Evolutionary conservation across 805 yeast genomes (phyloP).

Genomic region (Metschnikowia koreensis): DNA sequence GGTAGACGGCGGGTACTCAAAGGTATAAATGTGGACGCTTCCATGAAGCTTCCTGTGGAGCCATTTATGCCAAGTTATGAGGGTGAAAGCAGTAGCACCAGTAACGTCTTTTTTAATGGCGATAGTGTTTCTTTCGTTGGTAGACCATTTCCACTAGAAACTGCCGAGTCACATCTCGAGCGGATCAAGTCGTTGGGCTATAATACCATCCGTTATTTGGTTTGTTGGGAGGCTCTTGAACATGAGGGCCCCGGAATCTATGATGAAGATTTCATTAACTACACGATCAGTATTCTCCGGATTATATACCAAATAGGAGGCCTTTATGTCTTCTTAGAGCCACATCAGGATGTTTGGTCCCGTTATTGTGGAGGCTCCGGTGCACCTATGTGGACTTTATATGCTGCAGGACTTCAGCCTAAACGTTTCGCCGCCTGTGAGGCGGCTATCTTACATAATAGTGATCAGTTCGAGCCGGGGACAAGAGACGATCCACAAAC

Average conservation of each 20-base stretch:
- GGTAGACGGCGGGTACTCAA: conserved; percentile 65
- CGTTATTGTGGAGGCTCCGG: conserved; percentile 88
- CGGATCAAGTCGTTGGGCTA: conserved; percentile 80
- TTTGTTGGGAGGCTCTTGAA: conserved; percentile 93
- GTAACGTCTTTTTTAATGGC: conserved; percentile 60
- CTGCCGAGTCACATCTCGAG: conserved; percentile 64
- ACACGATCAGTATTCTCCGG: conserved; percentile 59
- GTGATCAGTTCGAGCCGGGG: conserved; percentile 29
- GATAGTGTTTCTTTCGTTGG: conserved; percentile 79
- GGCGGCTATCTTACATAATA: conserved; percentile 77
- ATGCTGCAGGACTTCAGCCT: conserved; percentile 86
- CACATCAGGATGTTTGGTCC: conserved; percentile 95
- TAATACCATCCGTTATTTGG: conserved; percentile 70
- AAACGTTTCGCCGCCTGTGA: conserved; percentile 65
- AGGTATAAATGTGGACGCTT: conserved; percentile 81
- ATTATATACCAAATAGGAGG: conserved; percentile 65
- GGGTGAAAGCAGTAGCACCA: conserved; percentile 34
- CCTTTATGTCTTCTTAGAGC: conserved; percentile 75
- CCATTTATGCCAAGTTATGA: conserved; percentile 50
- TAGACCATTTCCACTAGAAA: conserved; percentile 73
- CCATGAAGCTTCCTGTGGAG: conserved; percentile 62
- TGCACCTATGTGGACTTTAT: conserved; percentile 90
- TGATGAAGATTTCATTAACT: conserved; percentile 73
- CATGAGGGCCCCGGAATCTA: conserved; percentile 83
- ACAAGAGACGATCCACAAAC: conserved; percentile 37